These are phyloP conservation scores for Botrytis porri DNA, from an alignment of 2,329 filamentous ascomycete species.

Conservation along the genomic window DNA sequence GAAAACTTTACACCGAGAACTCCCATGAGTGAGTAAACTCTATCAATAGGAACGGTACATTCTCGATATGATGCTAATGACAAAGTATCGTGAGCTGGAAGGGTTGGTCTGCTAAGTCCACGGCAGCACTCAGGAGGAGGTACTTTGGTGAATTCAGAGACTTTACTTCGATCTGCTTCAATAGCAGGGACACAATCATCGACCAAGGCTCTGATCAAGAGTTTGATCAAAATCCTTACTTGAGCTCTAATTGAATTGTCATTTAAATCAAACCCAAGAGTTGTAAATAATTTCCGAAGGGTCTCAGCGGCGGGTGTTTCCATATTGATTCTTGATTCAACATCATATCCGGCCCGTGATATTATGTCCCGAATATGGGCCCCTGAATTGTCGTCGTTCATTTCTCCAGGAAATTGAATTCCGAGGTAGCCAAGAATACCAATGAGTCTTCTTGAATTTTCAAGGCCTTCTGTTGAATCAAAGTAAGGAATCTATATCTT, in stretches of 20 bases:
- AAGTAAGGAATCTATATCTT: slow-evolving; percentile 21
- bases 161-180: slow-evolving; percentile 12
- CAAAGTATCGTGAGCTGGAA: slow-evolving; percentile 34
- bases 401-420: slow-evolving; percentile 20
- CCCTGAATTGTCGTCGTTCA: slow-evolving; percentile 17
- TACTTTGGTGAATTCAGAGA: slow-evolving; percentile 18
- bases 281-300: slow-evolving; percentile 18
- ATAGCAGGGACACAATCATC: slow-evolving; percentile 17
- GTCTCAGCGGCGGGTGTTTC: not conserved
- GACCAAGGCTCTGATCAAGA: slow-evolving; percentile 16
- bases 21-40: slow-evolving; percentile 39
- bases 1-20: slow-evolving; percentile 38
- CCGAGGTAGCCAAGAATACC: slow-evolving; percentile 20
- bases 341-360: slow-evolving; percentile 21
- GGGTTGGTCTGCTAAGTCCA: slow-evolving; percentile 26
- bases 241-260: not conserved
- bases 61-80: slow-evolving; percentile 32
- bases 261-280: slow-evolving; percentile 14
- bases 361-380: slow-evolving; percentile 20
- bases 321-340: slow-evolving; percentile 12
- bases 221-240: slow-evolving; percentile 20
- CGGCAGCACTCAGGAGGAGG: slow-evolving; percentile 18
- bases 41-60: slow-evolving; percentile 35
- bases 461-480: slow-evolving; percentile 11
- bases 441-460: slow-evolving; percentile 20